Evolutionary conservation across 495 filamentous ascomycete species (phyloP).

Genomic region (Tirmania nivea): DNA sequence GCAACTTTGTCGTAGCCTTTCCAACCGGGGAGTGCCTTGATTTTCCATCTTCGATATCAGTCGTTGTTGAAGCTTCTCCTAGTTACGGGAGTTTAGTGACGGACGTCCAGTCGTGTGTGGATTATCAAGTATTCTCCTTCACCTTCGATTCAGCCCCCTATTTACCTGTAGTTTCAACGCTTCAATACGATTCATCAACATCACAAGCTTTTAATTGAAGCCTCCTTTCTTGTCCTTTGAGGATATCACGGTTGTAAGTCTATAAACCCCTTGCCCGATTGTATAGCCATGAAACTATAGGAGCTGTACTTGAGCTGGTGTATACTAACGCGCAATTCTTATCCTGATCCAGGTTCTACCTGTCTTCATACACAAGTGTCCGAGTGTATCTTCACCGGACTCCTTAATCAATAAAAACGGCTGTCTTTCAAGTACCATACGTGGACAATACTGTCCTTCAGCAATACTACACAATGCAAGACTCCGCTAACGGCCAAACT

Average conservation of each 20-base stretch:
- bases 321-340: too few species aligned
- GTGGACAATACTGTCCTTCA: conserved; percentile 9
- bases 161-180: conserved; percentile 1
- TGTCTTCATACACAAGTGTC: too few species aligned
- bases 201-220: conserved; percentile 21
- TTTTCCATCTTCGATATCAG: conserved; percentile 11
- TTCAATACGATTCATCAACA: conserved; percentile 18
- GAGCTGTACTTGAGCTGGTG: too few species aligned
- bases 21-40: conserved; percentile 8
- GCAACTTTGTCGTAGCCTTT: conserved; percentile 10
- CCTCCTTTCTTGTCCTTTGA: conserved; percentile 19
- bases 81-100: conserved; percentile 6
- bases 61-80: conserved; percentile 16
- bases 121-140: too few species aligned
- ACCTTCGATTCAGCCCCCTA: too few species aligned
- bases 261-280: conserved; percentile 2
- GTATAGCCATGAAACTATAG: not conserved
- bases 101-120: conserved; percentile 11
- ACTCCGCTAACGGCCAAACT: conserved; percentile 14
- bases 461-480: conserved; percentile 21
- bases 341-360: too few species aligned
- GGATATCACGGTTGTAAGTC: conserved; percentile 11
- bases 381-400: not conserved
- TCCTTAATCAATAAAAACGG: not conserved
- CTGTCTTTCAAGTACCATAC: conserved; percentile 2